Base-by-base conservation (phyloP, 805 yeast genomes). In the Myxozyma monticola region DNA sequence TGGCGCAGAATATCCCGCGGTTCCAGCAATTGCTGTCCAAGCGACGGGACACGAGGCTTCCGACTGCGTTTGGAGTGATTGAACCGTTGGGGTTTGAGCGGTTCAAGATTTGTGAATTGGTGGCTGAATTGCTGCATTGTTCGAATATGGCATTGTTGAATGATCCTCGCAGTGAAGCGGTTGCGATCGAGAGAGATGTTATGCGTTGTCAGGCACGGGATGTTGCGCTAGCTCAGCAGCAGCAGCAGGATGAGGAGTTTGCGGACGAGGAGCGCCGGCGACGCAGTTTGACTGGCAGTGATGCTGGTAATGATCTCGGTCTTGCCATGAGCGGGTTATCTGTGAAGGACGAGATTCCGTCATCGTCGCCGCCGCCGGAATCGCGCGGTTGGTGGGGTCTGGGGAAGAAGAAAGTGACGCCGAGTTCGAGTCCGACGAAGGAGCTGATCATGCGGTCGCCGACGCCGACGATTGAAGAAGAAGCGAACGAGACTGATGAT, bases 141-240 rank as follows among this genome's bases (percentile, higher is more conserved):
- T 88, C 96, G n/a, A 93, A 93, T 69, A 93, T 93, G 98, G 88
- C 85, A 0, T 74, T 89, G 17, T 76, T 93, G 59, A 93, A 91
- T 66, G 88, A 90, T 39, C 80, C 77, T 35, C 76, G 76, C 45
- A 88, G 90, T 47, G 83, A 87, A 66, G 74, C 74, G 26, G 76
- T 88, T 37, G 81, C 88, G 21, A 68, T 69, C 33, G 80, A 83
- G 49, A 77, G 96, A 42, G 96, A 89, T 62, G 66, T 69, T 10
- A 79, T 83, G 52, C 76, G 96, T 51, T 72, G 71, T 64, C 62
- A 35, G 34, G 37, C 37, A n/a, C 44, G 34, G 17, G 49, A 45
- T 39, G 42, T n/a, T n/a, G n/a, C n/a, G n/a, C n/a, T n/a, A n/a
- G n/a, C n/a, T n/a, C n/a, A n/a, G n/a, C n/a, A n/a, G n/a, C n/a